Evolutionary conservation across 2,329 filamentous ascomycete species (phyloP).

Genomic region (Xylariaceae sp.): DNA sequence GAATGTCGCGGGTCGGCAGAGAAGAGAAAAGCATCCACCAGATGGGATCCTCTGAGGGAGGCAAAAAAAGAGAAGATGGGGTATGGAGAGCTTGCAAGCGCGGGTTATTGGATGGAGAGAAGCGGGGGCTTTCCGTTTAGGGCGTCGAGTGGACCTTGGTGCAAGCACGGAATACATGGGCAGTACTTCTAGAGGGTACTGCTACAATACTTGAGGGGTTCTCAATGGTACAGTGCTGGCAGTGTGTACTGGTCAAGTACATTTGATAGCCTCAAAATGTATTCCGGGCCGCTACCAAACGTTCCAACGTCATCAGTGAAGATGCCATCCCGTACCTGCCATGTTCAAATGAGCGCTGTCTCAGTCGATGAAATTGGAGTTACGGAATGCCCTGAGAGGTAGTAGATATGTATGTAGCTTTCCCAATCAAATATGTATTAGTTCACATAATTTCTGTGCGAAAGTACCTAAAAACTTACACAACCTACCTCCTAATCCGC

Average conservation of each 20-base stretch:
- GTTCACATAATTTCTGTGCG: too few relatives aligned
- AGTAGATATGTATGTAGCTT: too few relatives aligned
- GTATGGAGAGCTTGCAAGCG: constrained; percentile 3
- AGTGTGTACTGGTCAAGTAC: neutral
- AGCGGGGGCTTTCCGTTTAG: neutral
- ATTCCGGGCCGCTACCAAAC: too few relatives aligned
- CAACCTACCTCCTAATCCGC: neutral
- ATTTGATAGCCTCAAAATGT: neutral
- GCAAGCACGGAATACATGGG: neutral
- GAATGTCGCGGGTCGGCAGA: constrained; percentile 9
- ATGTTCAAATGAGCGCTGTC: neutral
- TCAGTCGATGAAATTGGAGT: too few relatives aligned
- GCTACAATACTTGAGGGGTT: too few relatives aligned
- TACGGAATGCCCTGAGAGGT: too few relatives aligned
- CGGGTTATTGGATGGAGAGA: constrained; percentile 6
- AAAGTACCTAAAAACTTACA: neutral
- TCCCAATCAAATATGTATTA: too few relatives aligned
- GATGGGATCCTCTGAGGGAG: constrained; percentile 9
- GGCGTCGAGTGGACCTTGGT: neutral
- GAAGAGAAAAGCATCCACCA: constrained; percentile 14
- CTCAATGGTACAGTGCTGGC: neutral
- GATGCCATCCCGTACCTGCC: neutral
- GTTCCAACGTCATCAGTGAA: neutral
- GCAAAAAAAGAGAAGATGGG: constrained; percentile 21
- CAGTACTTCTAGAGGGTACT: neutral